A percentile compares a stretch with the other conserved stretches of the same genome.
These are phyloP conservation scores for Fusarium torulosum DNA, from an alignment of 2,329 filamentous ascomycete species.

Conservation along the genomic window DNA sequence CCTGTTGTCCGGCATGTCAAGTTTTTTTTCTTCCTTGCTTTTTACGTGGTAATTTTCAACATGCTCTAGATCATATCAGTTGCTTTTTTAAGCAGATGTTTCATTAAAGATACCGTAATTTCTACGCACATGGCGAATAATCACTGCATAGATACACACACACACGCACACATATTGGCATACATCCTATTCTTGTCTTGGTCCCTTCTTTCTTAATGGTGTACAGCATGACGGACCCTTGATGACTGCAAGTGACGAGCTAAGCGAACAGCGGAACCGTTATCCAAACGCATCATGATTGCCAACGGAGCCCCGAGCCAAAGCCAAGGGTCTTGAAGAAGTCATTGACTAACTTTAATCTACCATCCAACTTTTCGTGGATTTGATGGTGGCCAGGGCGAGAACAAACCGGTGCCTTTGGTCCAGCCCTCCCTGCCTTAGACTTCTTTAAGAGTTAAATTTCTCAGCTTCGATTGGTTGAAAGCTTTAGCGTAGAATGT, in stretches of 20 bases:
- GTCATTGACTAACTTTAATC: slow-evolving; percentile 34
- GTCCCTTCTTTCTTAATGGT: slow-evolving; percentile 18
- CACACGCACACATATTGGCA: slow-evolving; percentile 1
- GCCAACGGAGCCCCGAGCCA: background rate
- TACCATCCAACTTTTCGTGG: slow-evolving; percentile 33
- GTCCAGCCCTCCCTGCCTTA: slow-evolving; percentile 36
- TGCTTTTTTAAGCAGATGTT: slow-evolving; percentile 14
- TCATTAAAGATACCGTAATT: background rate
- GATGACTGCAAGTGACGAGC: slow-evolving; percentile 33
- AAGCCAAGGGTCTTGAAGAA: slow-evolving; percentile 25
- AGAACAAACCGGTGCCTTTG: slow-evolving; percentile 52
- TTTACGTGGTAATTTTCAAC: slow-evolving; percentile 13
- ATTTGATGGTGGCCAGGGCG: slow-evolving; percentile 45
- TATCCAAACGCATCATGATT: slow-evolving; percentile 6
- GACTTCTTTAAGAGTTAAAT: slow-evolving; percentile 29
- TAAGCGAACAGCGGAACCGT: slow-evolving; percentile 41
- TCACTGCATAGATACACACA: background rate
- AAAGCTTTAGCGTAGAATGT: slow-evolving; percentile 26
- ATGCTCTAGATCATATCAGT: slow-evolving; percentile 24
- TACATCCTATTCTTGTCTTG: background rate
- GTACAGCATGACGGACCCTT: slow-evolving; percentile 18
- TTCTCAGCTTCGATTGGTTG: slow-evolving; percentile 26
- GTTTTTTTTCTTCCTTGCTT: slow-evolving; percentile 32
- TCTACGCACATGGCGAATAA: background rate
- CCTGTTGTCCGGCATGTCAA: slow-evolving; percentile 26